A percentile compares a stretch with the other conserved stretches of the same genome.
Conservation (phyloP, 1,139 yeast genomes). For the Lodderomyces jiufengensis region DNA sequence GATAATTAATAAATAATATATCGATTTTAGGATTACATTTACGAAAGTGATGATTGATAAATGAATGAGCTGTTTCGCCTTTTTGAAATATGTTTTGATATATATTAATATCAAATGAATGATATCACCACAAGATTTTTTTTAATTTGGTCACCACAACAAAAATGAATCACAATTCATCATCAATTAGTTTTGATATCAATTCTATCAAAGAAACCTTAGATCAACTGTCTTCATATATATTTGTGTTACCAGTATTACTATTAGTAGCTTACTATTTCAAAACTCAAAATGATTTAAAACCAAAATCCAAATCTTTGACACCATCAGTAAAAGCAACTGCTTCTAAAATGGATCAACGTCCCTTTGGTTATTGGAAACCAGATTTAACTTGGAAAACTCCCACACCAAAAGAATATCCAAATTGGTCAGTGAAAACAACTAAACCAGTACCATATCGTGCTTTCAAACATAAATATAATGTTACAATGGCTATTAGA, state of each 20-base stretch:
- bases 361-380: slow-evolving; percentile 43
- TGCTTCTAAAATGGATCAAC: slow-evolving; percentile 8
- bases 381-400: slow-evolving; percentile 46
- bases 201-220: background rate
- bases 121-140: no score
- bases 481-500: slow-evolving; percentile 62
- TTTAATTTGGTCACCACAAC: slow-evolving; percentile 1
- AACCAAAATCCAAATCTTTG: background rate
- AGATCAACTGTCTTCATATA: background rate
- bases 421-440: slow-evolving; percentile 47
- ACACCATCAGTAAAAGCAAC: slow-evolving; percentile 2
- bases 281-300: background rate
- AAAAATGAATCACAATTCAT: background rate
- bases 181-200: background rate
- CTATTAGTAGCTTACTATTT: slow-evolving; percentile 1
- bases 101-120: no score
- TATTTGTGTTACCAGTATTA: slow-evolving; percentile 2
- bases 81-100: no score
- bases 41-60: no score
- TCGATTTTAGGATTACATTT: no score
- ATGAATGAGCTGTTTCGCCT: no score
- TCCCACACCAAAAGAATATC: slow-evolving; percentile 46
- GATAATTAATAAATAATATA: no score
- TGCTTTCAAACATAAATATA: slow-evolving; percentile 58
- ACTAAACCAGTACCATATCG: slow-evolving; percentile 60